These are phyloP conservation scores for Calonectria montana DNA, from an alignment of 2,329 filamentous ascomycete genomes.

Conservation along the genomic window DNA sequence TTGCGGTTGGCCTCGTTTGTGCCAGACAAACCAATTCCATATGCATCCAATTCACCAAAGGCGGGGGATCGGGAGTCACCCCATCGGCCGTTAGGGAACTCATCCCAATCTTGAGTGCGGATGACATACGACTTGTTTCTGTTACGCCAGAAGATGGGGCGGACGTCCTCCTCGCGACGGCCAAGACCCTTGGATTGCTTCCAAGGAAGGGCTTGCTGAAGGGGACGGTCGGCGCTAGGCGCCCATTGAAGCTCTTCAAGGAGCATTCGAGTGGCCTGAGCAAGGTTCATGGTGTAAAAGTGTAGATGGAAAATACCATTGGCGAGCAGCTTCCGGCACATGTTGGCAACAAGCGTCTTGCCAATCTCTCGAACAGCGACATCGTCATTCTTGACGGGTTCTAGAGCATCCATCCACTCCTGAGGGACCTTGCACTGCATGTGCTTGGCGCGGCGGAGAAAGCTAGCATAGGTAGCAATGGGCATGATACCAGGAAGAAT, in stretches of 20 bases:
- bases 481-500: constrained; percentile 89
- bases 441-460: constrained; percentile 89
- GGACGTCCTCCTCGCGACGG: constrained; percentile 91
- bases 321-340: constrained; percentile 88
- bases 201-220: constrained; percentile 95
- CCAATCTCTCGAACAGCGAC: constrained; percentile 90
- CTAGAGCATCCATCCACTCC: constrained; percentile 82
- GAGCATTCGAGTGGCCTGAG: constrained; percentile 92
- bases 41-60: constrained; percentile 94
- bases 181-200: constrained; percentile 92
- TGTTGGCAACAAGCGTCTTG: constrained; percentile 85
- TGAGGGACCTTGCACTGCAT: constrained; percentile 87
- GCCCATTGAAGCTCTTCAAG: constrained; percentile 89
- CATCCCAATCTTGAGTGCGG: constrained; percentile 98
- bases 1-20: constrained; percentile 97
- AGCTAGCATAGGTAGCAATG: constrained; percentile 94
- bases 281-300: constrained; percentile 99
- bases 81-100: constrained; percentile 99
- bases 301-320: constrained; percentile 89
- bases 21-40: constrained; percentile 92
- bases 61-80: constrained; percentile 96
- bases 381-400: constrained; percentile 97
- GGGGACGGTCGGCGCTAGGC: constrained; percentile 80
- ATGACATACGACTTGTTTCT: constrained; percentile 95
- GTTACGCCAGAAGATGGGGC: constrained; percentile 99